phyloP scores from a whole-genome alignment of 2,329 filamentous ascomycete species.

The Trichoderma sp. region DNA sequence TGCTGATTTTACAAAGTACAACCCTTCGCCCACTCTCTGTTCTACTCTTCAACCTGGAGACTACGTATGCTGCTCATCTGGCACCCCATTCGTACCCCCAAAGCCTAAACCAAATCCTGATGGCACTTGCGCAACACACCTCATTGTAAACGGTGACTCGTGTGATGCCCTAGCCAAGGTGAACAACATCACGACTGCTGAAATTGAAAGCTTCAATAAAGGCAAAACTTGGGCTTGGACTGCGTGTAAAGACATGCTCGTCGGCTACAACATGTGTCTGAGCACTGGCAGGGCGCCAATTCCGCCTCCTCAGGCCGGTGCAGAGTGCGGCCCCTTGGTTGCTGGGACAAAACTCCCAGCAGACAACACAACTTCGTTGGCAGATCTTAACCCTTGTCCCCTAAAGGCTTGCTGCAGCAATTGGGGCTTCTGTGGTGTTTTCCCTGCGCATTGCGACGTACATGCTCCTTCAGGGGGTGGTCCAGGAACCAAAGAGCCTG shows the following conservation, averaged over 20 bases:
- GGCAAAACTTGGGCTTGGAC: slow-evolving; percentile 30
- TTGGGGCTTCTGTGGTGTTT: slow-evolving; percentile 40
- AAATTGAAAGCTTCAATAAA: slow-evolving; percentile 29
- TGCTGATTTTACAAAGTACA: slow-evolving; percentile 33
- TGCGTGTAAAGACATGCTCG: slow-evolving; percentile 22
- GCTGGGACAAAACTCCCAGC: slow-evolving; percentile 25
- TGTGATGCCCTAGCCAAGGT: slow-evolving; percentile 34
- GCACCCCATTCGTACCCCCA: slow-evolving; percentile 24
- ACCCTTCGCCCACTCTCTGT: slow-evolving; percentile 36
- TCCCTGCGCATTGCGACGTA: not conserved
- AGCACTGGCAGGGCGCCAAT: slow-evolving; percentile 26
- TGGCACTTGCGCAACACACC: slow-evolving; percentile 37
- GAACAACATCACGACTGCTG: slow-evolving; percentile 22
- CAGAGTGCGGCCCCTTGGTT: slow-evolving; percentile 27
- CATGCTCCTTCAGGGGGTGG: not conserved
- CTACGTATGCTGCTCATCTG: slow-evolving; percentile 39
- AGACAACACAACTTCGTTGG: slow-evolving; percentile 17
- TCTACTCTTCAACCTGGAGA: slow-evolving; percentile 34
- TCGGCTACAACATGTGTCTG: slow-evolving; percentile 25
- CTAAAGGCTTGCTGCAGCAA: slow-evolving; percentile 34
- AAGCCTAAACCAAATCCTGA: slow-evolving; percentile 35
- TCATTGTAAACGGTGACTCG: slow-evolving; percentile 31
- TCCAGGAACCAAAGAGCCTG: not conserved
- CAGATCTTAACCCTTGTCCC: slow-evolving; percentile 31
- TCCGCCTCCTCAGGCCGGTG: slow-evolving; percentile 23